Base-by-base conservation (phyloP, 306 rosid genomes). In the Sophora flavescens region DNA sequence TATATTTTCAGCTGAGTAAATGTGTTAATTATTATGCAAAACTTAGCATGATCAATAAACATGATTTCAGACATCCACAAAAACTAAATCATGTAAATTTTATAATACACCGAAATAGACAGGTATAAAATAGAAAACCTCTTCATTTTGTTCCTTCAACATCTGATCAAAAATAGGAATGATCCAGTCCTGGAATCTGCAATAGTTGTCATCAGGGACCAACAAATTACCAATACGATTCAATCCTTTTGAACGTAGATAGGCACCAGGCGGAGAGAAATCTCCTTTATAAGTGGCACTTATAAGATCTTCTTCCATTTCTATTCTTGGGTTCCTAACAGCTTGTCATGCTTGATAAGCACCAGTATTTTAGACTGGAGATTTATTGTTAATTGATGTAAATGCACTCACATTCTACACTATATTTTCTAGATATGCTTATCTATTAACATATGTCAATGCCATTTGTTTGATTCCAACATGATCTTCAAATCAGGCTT, bases 161-260 rank as follows among this genome's bases (percentile, higher is more conserved):
- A 95, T 95, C 81, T 87, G 96, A 81, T 95, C 90, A 61, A 92
- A 92, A 71, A 95, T 87, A 41, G 99, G 97, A 80, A 92, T 84
- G 77, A 92, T 87, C 97, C 99, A 92, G 81, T 95, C 99, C 88
- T 95, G 97, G 11, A 95, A 95, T 78, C 89, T 90, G 89, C 99
- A 89, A 70, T 95, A 92, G 77, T 95, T 92, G 32, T 78, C 96
- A 77, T 92, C 92, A 50, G 99, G 99, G 71, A 92, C 97, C 87
- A 95, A 77, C 75, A 95, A 88, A 65, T 95, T 95, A 77, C 99
- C 99, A 18, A 91, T 95, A 56, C 99, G 89, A 84, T 95, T 95
- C 84, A 95, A 72, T 69, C 99, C 99, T 78, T 89, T 91, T 1
- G 98, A 92, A 59, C 96, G 92, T 53, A 95, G 88, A 63, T 75